Evolutionary conservation across 2,329 filamentous ascomycete genomes (phyloP).

Genomic region (Alternaria hordeiaustralica): DNA sequence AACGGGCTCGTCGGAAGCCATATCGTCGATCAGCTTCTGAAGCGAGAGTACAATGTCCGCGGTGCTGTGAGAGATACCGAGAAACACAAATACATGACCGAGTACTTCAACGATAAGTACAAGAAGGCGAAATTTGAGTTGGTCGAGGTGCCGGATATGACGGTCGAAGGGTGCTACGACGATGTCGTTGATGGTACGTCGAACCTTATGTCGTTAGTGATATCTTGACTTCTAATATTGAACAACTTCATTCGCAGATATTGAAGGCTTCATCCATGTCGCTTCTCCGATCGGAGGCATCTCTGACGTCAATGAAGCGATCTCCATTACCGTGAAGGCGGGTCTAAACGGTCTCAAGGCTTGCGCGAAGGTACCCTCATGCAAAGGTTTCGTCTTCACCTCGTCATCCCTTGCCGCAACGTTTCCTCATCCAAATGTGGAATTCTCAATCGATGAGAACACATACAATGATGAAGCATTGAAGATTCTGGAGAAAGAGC

Average conservation of each 20-base stretch:
- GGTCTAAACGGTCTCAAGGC: slow-evolving; percentile 51
- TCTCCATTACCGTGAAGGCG: slow-evolving; percentile 49
- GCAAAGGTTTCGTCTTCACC: slow-evolving; percentile 55
- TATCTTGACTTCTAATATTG: background rate
- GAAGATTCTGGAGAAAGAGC: slow-evolving; percentile 33
- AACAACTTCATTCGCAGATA: slow-evolving; percentile 5
- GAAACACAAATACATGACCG: slow-evolving; percentile 39
- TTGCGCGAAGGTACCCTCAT: slow-evolving; percentile 48
- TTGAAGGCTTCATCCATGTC: slow-evolving; percentile 55
- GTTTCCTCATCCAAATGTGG: slow-evolving; percentile 43
- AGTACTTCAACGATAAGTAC: slow-evolving; percentile 38
- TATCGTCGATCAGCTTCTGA: slow-evolving; percentile 40
- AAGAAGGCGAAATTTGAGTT: slow-evolving; percentile 33
- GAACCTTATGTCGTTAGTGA: background rate
- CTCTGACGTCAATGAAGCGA: slow-evolving; percentile 46
- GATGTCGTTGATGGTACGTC: slow-evolving; percentile 36
- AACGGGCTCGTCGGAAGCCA: slow-evolving; percentile 47
- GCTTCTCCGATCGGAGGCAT: slow-evolving; percentile 52
- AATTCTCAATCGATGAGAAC: slow-evolving; percentile 42
- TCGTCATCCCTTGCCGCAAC: slow-evolving; percentile 50
- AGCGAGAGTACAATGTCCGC: slow-evolving; percentile 43
- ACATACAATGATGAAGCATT: slow-evolving; percentile 50
- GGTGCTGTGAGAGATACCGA: slow-evolving; percentile 40
- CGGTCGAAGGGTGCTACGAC: slow-evolving; percentile 32
- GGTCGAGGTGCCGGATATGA: slow-evolving; percentile 39